These are phyloP conservation scores for Wickerhamiella siamensis DNA, from an alignment of 805 yeast species.

Conservation along the genomic window DNA sequence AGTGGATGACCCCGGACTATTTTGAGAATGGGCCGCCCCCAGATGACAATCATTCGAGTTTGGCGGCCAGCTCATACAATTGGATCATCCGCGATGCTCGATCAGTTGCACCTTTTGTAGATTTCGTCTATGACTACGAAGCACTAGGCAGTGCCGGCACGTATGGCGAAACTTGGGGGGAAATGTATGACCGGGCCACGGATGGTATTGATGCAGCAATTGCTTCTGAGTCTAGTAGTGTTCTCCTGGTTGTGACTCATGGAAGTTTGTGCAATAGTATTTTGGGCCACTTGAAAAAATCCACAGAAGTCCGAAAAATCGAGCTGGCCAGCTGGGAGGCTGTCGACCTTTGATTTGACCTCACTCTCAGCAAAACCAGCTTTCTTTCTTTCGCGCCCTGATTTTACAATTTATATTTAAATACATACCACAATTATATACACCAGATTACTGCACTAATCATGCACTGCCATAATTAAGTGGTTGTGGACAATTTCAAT, in stretches of 20 bases:
- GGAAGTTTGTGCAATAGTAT: constrained; percentile 29
- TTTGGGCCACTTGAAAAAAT: constrained; percentile 21
- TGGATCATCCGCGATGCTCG: constrained; percentile 14
- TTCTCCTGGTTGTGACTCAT: constrained; percentile 25
- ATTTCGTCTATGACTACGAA: constrained; percentile 10
- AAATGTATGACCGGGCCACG: constrained; percentile 24
- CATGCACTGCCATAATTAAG: too few species aligned
- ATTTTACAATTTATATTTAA: too few species aligned
- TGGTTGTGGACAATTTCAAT: too few species aligned
- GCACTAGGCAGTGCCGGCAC: constrained; percentile 16
- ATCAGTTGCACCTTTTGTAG: constrained; percentile 3
- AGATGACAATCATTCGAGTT: constrained; percentile 21
- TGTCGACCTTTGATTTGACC: too few species aligned
- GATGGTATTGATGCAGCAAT: constrained; percentile 19
- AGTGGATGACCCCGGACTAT: constrained; percentile 28
- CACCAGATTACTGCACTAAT: too few species aligned
- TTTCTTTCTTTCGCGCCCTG: too few species aligned
- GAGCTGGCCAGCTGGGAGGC: constrained; percentile 15
- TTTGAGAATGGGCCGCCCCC: constrained; percentile 24
- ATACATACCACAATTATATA: too few species aligned
- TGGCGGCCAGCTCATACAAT: constrained; percentile 11
- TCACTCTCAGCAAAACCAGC: too few species aligned
- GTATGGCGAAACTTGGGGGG: constrained; percentile 27
- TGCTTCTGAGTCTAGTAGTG: not conserved
- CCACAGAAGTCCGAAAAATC: constrained; percentile 22